Evolutionary conservation across 106 monocot species (phyloP).

Genomic region (Apostasia ramifera): DNA sequence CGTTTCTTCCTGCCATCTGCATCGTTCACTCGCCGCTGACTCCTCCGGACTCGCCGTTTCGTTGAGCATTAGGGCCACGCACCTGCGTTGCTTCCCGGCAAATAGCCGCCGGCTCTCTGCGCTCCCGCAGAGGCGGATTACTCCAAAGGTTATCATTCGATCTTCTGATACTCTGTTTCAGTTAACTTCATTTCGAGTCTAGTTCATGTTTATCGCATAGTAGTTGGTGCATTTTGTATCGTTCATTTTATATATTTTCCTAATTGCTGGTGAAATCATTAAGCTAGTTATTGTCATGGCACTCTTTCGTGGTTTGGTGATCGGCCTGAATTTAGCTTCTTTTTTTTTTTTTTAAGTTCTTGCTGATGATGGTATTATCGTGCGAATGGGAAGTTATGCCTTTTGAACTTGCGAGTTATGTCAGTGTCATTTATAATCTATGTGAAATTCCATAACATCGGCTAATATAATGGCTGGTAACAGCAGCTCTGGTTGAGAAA

Average conservation of each 20-base stretch:
- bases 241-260: background rate
- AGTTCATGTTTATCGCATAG: background rate
- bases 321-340: too few species aligned
- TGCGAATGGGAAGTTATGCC: too few species aligned
- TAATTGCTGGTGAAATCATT: too few species aligned
- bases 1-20: slow-evolving; percentile 12
- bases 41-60: slow-evolving; percentile 18
- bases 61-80: slow-evolving; percentile 10
- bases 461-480: too few species aligned
- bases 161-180: background rate
- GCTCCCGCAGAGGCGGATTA: slow-evolving; percentile 20
- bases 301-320: too few species aligned
- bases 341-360: too few species aligned
- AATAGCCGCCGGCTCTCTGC: slow-evolving; percentile 13
- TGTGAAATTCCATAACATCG: too few species aligned
- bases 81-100: slow-evolving; percentile 5
- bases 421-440: too few species aligned
- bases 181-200: background rate
- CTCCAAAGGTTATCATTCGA: slow-evolving; percentile 23
- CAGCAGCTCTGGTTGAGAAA: too few species aligned
- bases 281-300: too few species aligned
- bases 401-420: too few species aligned
- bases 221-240: background rate
- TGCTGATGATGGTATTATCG: too few species aligned
- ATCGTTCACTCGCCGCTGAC: background rate